Evolutionary conservation across 352 stramenopile species (phyloP), one percentile per base, ranked within the genome.

Genomic region (Phytopythium helicoides): DNA sequence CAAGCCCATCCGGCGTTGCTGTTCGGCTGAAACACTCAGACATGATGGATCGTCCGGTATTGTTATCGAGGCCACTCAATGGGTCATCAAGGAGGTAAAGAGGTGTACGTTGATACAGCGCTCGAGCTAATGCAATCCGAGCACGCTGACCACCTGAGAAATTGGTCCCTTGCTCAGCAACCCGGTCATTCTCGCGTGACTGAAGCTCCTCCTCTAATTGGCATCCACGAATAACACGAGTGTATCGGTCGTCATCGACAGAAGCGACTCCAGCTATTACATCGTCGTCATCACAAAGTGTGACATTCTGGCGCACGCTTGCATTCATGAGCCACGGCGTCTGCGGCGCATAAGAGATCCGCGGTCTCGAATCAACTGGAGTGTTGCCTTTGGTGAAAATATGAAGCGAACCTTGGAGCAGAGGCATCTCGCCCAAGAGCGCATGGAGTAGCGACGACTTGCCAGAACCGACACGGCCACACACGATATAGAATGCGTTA

Each of bases 381-480:
- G 8, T 10, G 6, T 9, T 50, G 1, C 26, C 26, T 11, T 31
- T 12, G 10, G n/a, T 37, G 0, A 31, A 50, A 6, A 79, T 18
- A 23, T 42, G 18, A 6, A 77, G 52, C 6, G 36, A 25, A 33
- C 73, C 73, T 9, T 46, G 53, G n/a, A 59, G 52, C 38, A 54
- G 69, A 37, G 88, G 80, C 82, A 99, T 98, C 66, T 99, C 97
- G 9, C 96, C 96, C 1, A 99, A 62, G 41, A 99, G 67, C 4
- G 93, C 91, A 6, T 94, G 81, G 15, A 99, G 66, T 1, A 99
- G 80, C 0, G 92, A 98, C 22, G 86, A 97, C 63, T 99, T 99
- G 2, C 97, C 97, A 14, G 76, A 82, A 1, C 97, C 97, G 2
- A 99, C 94, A 3, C 76, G 67, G 1, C 97, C 97, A 42, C 75